Conservation (phyloP, 495 filamentous ascomycete species). For the Podospora fimiseda region DNA sequence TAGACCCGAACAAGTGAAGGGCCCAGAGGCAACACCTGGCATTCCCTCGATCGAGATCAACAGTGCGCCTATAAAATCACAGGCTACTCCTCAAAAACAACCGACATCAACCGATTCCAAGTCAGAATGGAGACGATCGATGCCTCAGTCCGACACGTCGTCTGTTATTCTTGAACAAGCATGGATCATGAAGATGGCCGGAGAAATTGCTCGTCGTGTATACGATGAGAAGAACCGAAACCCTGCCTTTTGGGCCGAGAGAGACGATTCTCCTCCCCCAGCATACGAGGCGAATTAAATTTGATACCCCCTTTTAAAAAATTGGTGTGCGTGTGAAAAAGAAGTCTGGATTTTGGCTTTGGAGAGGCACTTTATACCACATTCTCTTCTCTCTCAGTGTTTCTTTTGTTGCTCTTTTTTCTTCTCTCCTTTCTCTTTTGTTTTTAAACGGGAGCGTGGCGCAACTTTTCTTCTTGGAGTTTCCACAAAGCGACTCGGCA, state of each 20-base stretch:
- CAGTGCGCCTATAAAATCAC: not conserved
- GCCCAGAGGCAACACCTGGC: conserved; percentile 11
- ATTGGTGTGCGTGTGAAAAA: not conserved
- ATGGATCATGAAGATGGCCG: conserved; percentile 85
- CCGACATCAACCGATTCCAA: conserved; percentile 7
- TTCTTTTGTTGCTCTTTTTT: conserved; percentile 1
- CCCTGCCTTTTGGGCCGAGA: conserved; percentile 40
- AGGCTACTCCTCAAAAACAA: not conserved
- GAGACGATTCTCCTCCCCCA: conserved; percentile 54
- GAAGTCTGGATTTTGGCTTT: not conserved
- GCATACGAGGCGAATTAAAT: conserved; percentile 48
- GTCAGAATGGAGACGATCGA: conserved; percentile 9
- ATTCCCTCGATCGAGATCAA: conserved; percentile 8
- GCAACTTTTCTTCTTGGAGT: conserved; percentile 6
- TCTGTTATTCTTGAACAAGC: conserved; percentile 70
- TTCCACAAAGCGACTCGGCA: conserved; percentile 13
- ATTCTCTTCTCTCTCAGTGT: not conserved
- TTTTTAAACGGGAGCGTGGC: not conserved
- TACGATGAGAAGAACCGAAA: conserved; percentile 58
- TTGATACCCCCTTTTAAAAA: not conserved
- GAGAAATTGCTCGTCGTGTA: conserved; percentile 79
- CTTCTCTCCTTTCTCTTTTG: not conserved
- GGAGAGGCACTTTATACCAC: not conserved
- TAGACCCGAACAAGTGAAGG: conserved; percentile 21
- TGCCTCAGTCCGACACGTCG: conserved; percentile 31